A percentile compares a stretch with the other conserved stretches of the same genome.
These are phyloP conservation scores for Fusarium gaditjirri DNA, from an alignment of 2,329 filamentous ascomycete genomes.

Conservation along the genomic window DNA sequence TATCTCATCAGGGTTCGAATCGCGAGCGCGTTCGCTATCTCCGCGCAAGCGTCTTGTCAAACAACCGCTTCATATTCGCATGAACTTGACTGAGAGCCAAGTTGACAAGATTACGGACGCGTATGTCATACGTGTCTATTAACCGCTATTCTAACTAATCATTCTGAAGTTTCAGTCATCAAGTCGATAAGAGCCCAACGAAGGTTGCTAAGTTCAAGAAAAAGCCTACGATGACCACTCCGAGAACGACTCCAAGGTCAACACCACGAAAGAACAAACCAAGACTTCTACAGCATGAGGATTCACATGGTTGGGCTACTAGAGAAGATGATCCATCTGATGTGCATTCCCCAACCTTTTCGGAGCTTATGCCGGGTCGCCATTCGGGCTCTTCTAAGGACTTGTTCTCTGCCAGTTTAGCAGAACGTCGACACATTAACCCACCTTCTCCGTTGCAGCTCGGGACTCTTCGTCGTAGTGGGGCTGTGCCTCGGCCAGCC, in stretches of 20 bases:
- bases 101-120: constrained; percentile 60
- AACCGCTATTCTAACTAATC: constrained; percentile 8
- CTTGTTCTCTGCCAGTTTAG: constrained; percentile 37
- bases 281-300: neutral
- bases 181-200: constrained; percentile 43
- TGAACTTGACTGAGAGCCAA: constrained; percentile 61
- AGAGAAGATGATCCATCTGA: constrained; percentile 17
- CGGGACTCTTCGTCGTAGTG: constrained; percentile 7
- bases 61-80: constrained; percentile 57
- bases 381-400: constrained; percentile 28
- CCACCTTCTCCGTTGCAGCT: constrained; percentile 45
- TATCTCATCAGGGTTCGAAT: constrained; percentile 41
- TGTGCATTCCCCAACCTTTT: constrained; percentile 45
- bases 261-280: constrained; percentile 32
- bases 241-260: constrained; percentile 37
- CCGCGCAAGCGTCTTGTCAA: constrained; percentile 48
- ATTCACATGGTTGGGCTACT: constrained; percentile 8
- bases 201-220: constrained; percentile 33
- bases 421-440: constrained; percentile 46
- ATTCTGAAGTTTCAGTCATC: constrained; percentile 48
- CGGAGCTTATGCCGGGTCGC: constrained; percentile 46
- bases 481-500: constrained; percentile 9
- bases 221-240: constrained; percentile 25
- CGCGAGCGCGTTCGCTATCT: constrained; percentile 51
- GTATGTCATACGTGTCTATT: constrained; percentile 46